Conservation (phyloP, 768 basidiomycete species). For the Boletus patriciae region DNA sequence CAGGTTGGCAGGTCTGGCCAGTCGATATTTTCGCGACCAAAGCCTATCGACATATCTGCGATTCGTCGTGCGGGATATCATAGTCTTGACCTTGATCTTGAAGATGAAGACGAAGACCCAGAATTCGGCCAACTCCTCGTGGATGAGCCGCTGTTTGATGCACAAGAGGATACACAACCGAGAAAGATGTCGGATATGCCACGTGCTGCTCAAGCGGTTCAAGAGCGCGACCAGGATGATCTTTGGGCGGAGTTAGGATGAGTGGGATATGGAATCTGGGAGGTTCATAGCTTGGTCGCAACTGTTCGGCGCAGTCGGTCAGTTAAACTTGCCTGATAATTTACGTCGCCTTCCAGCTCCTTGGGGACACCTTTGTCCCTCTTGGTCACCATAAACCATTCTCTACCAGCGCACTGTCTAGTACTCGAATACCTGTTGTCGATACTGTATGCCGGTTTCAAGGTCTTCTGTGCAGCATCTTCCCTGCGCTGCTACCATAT, state of each 20-base stretch:
- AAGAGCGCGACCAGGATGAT: slow-evolving; percentile 63
- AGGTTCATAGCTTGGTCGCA: neutral
- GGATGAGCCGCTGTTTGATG: slow-evolving; percentile 64
- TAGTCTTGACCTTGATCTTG: slow-evolving; percentile 69
- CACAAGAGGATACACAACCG: slow-evolving; percentile 36
- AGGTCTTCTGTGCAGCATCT: neutral
- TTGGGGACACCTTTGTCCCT: neutral
- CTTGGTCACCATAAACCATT: neutral
- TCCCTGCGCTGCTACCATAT: neutral
- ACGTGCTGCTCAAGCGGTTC: slow-evolving; percentile 51
- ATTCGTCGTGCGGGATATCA: slow-evolving; percentile 62
- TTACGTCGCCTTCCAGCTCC: neutral
- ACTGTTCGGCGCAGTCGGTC: neutral
- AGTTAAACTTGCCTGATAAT: neutral
- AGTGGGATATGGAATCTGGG: slow-evolving; percentile 5
- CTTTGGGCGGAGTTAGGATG: slow-evolving; percentile 69
- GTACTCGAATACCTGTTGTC: neutral
- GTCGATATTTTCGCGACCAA: slow-evolving; percentile 84
- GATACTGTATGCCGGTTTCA: neutral
- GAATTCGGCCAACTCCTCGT: slow-evolving; percentile 60
- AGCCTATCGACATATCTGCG: slow-evolving; percentile 78
- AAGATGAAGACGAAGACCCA: slow-evolving; percentile 56
- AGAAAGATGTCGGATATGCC: slow-evolving; percentile 55
- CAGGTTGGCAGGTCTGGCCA: slow-evolving; percentile 66
- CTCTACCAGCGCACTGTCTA: neutral